A percentile compares a stretch with the other conserved stretches of the same genome.
These are phyloP conservation scores for Globisporangium paroecandrum DNA, from an alignment of 352 stramenopile species.

Conservation along the genomic window DNA sequence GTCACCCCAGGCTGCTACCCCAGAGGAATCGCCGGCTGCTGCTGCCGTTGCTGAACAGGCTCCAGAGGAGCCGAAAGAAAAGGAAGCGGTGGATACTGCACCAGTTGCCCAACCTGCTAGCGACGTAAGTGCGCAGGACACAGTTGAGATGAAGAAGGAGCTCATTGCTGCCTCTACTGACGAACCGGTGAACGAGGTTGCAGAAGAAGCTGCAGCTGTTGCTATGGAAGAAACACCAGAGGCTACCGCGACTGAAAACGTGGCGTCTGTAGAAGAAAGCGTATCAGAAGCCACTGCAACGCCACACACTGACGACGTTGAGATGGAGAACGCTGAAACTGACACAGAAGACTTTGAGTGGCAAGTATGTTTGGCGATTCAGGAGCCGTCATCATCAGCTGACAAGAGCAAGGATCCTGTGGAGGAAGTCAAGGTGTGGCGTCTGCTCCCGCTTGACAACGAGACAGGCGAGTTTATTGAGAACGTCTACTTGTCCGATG, in stretches of 20 bases:
- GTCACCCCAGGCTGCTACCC: background rate
- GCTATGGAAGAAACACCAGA: conserved; percentile 10
- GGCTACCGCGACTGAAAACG: conserved; percentile 11
- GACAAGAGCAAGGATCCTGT: conserved; percentile 11
- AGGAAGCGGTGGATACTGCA: conserved; percentile 17
- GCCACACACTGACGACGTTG: conserved; percentile 10
- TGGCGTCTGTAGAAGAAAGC: conserved; percentile 9
- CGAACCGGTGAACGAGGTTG: conserved; percentile 9
- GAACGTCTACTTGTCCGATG: conserved; percentile 49
- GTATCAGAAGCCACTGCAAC: background rate
- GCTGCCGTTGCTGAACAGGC: background rate
- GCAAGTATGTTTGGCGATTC: conserved; percentile 50
- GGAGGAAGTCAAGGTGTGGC: conserved; percentile 31
- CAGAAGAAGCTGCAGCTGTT: conserved; percentile 8
- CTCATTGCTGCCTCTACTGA: conserved; percentile 11
- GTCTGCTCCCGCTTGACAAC: conserved; percentile 51
- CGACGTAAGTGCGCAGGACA: background rate
- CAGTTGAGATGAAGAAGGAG: conserved; percentile 25
- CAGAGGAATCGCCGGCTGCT: background rate
- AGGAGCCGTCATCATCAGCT: conserved; percentile 10
- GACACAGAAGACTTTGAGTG: conserved; percentile 30
- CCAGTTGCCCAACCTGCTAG: background rate
- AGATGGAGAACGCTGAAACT: conserved; percentile 19
- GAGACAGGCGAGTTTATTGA: conserved; percentile 48
- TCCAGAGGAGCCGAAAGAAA: conserved; percentile 17